phyloP scores from a whole-genome alignment of 345 rosid genomes.

The Camelina laxa region DNA sequence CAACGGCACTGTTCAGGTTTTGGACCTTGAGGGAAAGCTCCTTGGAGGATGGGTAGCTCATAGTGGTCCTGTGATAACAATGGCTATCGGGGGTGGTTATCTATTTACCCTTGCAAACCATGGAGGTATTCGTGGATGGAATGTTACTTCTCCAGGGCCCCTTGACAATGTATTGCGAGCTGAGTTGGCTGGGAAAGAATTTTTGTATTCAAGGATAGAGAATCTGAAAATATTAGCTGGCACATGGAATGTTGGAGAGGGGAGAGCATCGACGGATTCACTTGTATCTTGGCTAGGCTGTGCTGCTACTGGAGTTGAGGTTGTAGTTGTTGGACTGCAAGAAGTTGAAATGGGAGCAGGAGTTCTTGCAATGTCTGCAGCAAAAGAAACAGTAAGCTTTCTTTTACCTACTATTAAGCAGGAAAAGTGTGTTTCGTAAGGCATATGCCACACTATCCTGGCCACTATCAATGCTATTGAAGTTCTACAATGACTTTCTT shows the following conservation, averaged over 20 bases:
- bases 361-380: conserved; percentile 89
- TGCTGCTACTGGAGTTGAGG: conserved; percentile 64
- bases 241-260: conserved; percentile 91
- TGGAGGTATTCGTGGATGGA: conserved; percentile 91
- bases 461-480: conserved; percentile 18
- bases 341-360: conserved; percentile 95
- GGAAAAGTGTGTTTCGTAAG: conserved; percentile 6
- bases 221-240: conserved; percentile 64
- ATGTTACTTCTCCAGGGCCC: conserved; percentile 72
- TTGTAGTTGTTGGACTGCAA: conserved; percentile 79
- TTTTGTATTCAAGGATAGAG: conserved; percentile 61
- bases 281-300: conserved; percentile 74
- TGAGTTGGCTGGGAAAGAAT: conserved; percentile 66
- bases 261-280: conserved; percentile 66
- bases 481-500: conserved; percentile 21
- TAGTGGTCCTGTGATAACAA: conserved; percentile 67
- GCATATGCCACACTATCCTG: conserved; percentile 13
- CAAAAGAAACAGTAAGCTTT: conserved; percentile 80
- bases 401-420: conserved; percentile 10
- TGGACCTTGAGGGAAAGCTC: conserved; percentile 75
- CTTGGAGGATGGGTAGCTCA: conserved; percentile 79
- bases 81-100: conserved; percentile 71
- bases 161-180: conserved; percentile 62
- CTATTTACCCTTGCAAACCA: conserved; percentile 73
- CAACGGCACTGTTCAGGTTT: conserved; percentile 64